Conservation (phyloP, 768 basidiomycete genomes). For the Amanita exitialis region DNA sequence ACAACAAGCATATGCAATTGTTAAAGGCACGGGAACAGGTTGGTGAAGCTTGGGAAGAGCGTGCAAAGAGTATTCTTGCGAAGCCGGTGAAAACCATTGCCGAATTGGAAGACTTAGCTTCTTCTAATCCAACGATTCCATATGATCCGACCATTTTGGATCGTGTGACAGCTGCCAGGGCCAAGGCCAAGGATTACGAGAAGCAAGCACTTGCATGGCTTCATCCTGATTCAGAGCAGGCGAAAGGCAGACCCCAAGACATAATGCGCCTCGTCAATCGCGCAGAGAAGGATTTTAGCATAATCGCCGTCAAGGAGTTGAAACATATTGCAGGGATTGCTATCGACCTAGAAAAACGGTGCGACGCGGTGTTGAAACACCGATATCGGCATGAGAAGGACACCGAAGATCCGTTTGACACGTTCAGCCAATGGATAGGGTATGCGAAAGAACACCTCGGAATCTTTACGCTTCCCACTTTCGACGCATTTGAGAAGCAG, state of each 20-base stretch:
- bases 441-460: slow-evolving; percentile 64
- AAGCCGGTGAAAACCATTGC: slow-evolving; percentile 67
- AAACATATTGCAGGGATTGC: slow-evolving; percentile 68
- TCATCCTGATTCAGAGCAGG: slow-evolving; percentile 39
- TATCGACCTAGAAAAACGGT: slow-evolving; percentile 65
- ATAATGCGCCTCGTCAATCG: slow-evolving; percentile 58
- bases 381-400: slow-evolving; percentile 15
- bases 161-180: slow-evolving; percentile 51
- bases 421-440: slow-evolving; percentile 62
- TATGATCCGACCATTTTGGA: slow-evolving; percentile 60
- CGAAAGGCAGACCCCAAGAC: slow-evolving; percentile 57
- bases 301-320: slow-evolving; percentile 53
- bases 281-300: slow-evolving; percentile 71
- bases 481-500: slow-evolving; percentile 64
- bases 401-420: slow-evolving; percentile 60
- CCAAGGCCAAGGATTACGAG: slow-evolving; percentile 71
- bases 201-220: slow-evolving; percentile 70
- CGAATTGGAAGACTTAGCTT: slow-evolving; percentile 65
- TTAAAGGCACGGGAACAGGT: slow-evolving; percentile 54
- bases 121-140: slow-evolving; percentile 56
- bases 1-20: slow-evolving; percentile 55
- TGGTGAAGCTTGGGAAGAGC: slow-evolving; percentile 72
- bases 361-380: slow-evolving; percentile 63
- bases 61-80: slow-evolving; percentile 53
- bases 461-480: slow-evolving; percentile 65